Evolutionary conservation across 2,329 filamentous ascomycete genomes (phyloP), one percentile per base, ranked within the genome.

Genomic region (Leptosphaerulina australis): DNA sequence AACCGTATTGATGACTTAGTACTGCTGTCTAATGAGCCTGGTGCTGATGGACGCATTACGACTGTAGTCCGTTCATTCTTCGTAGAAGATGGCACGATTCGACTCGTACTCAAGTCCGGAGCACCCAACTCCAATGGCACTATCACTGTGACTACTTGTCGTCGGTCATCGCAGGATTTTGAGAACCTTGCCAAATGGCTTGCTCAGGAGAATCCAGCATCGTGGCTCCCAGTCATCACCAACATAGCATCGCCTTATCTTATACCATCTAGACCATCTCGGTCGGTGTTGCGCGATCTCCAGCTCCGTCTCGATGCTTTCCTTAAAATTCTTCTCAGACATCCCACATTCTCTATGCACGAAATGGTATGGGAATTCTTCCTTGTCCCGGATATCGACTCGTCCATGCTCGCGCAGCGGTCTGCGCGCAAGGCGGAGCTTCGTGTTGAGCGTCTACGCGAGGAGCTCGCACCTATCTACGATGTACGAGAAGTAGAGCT

Each of bases 351-450:
- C 68, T 84, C 91, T 0, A 96, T 90, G 0, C 95, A 99, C 67
- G 94, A 99, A 76, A 91, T 97, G 82, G 81, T 99, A 2, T 99
- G 94, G 95, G 94, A 99, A 65, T 99, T 99, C 75, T 96, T 99
- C 74, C 81, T 99, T 0, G 92, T 99, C 10, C 94, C 94, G 1
- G 94, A 99, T 61, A 84, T 99, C 39, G 90, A 96, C 68, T 83
- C 90, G 0, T 86, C 91, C 15, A 91, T 92, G 83, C 93, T 97
- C 81, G 88, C 90, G 44, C 88, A 96, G 70, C 85, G 94, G 39
- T 96, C 90, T 56, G 85, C 86, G 46, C 84, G 91, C 55, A 99
- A 99, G 74, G 89, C 91, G 3, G 88, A 92, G 69, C 85, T 88
- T 0, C 83, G 93, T 21, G 79, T 84, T 3, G 94, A 99, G 67